These are phyloP conservation scores for Massarina eburnea DNA, from an alignment of 2,329 filamentous ascomycete species.

Conservation along the genomic window DNA sequence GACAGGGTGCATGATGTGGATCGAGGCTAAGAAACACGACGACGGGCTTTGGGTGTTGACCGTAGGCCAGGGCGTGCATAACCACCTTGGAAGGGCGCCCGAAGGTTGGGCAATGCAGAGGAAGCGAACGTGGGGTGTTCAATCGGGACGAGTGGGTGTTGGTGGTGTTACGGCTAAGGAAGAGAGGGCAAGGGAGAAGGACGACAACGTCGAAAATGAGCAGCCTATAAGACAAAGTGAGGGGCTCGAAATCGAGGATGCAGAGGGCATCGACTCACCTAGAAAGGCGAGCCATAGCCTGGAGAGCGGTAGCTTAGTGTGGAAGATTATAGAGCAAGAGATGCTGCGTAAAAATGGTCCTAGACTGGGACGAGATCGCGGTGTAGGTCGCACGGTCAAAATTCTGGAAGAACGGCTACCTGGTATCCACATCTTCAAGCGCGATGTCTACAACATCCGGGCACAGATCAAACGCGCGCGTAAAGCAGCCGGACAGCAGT, in stretches of 20 bases:
- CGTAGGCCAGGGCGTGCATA: constrained; percentile 32
- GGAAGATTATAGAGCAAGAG: constrained; percentile 39
- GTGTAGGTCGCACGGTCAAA: constrained; percentile 34
- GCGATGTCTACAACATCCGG: constrained; percentile 40
- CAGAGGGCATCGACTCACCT: not conserved
- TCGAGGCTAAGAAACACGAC: constrained; percentile 36
- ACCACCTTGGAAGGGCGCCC: constrained; percentile 30
- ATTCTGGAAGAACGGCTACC: constrained; percentile 32
- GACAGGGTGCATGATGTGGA: constrained; percentile 41
- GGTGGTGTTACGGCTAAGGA: constrained; percentile 37
- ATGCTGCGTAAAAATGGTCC: constrained; percentile 32
- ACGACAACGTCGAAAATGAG: not conserved
- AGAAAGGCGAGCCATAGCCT: constrained; percentile 23
- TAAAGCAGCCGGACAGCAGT: constrained; percentile 30
- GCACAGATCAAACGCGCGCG: constrained; percentile 36
- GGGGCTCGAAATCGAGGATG: not conserved
- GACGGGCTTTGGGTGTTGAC: constrained; percentile 34
- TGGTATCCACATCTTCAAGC: constrained; percentile 39
- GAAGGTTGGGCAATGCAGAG: constrained; percentile 37
- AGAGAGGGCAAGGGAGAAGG: constrained; percentile 15
- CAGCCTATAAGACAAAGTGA: constrained; percentile 1
- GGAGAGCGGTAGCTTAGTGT: constrained; percentile 33
- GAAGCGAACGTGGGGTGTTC: constrained; percentile 38
- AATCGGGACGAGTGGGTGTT: constrained; percentile 29
- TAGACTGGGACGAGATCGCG: constrained; percentile 32